Base-by-base conservation (phyloP, 1,139 yeast genomes). In the Lodderomyces margitis region DNA sequence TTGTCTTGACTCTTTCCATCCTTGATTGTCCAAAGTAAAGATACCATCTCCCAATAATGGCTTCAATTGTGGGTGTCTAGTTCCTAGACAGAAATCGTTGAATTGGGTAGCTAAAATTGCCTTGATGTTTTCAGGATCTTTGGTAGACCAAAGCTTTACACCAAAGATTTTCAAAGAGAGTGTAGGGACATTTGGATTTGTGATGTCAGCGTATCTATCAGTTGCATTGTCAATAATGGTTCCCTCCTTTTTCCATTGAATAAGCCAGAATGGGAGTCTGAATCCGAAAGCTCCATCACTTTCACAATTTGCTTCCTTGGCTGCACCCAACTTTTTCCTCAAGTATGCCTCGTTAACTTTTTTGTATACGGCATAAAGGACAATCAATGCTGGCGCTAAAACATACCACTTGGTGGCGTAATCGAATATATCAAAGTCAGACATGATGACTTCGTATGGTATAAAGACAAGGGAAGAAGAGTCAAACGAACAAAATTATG, bases 31-130 rank as follows among this genome's bases (percentile, higher is more conserved):
- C 38, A 75, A 65, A 2, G 83, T 76, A 61, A 78, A 78, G 43
- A 78, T 76, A 11, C 83, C 83, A 47, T 75, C 73, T 2, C 83
- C 83, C 40, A 78, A 59, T 34, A 76, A 56, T 11, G 78, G 75
- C 35, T 47, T 46, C 52, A 77, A 66, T 36, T 61, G 65, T 5
- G 52, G 53, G 54, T 73, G 72, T 50, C 83, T 71, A 9, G 58
- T 54, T 3, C 83, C 83, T 36, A 79, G 66, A 12, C 68, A 66
- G 56, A 74, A 78, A 46, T 78, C 81, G 49, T 65, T 66, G 53
- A 78, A 77, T 44, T 72, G 71, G 21, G 72, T 66, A 28, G 71
- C 70, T 46, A 68, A 59, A 10, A 68, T 45, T 2, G 74, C 74
- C 49, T 68, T 59, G 50, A 70, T 58, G 51, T 68, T 64, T 45